A percentile compares a stretch with the other conserved stretches of the same genome.
phyloP scores from a whole-genome alignment of 352 stramenopile genomes.

The Globisporangium radiosum region DNA sequence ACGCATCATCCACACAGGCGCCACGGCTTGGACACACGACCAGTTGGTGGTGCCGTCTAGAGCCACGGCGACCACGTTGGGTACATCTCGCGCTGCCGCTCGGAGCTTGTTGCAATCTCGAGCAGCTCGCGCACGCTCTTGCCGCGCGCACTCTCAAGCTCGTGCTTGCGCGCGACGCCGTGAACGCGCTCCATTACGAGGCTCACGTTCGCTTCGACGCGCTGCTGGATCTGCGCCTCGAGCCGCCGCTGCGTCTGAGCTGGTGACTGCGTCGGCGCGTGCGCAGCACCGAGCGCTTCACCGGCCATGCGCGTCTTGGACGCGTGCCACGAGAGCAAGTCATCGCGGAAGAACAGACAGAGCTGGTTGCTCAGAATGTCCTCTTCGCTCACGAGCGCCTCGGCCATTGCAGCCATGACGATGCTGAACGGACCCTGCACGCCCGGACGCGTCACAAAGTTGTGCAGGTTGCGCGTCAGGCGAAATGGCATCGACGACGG shows the following conservation, averaged over 20 bases:
- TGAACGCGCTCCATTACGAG: conserved; percentile 76
- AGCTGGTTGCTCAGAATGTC: conserved; percentile 83
- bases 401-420: conserved; percentile 70
- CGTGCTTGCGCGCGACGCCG: conserved; percentile 73
- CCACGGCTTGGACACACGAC: too few relatives aligned
- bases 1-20: too few relatives aligned
- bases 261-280: conserved; percentile 16
- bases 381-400: conserved; percentile 79
- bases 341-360: conserved; percentile 85
- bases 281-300: conserved; percentile 13
- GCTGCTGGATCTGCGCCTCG: conserved; percentile 76
- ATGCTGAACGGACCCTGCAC: conserved; percentile 85
- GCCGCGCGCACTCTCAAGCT: conserved; percentile 49
- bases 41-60: conserved; percentile 20
- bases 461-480: conserved; percentile 84
- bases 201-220: conserved; percentile 81
- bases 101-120: conserved; percentile 73
- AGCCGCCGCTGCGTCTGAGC: conserved; percentile 44
- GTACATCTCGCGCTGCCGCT: conserved; percentile 82
- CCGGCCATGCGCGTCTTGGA: conserved; percentile 70
- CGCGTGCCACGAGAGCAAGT: conserved; percentile 82
- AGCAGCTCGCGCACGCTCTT: conserved; percentile 78
- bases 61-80: conserved; percentile 86
- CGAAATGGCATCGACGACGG: conserved; percentile 85
- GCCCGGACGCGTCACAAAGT: conserved; percentile 78